Percentiles rank a stretch among this genome's conserved stretches.
phyloP scores from a whole-genome alignment of 78 protist genomes.

The Dictyostelium capitatum region DNA sequence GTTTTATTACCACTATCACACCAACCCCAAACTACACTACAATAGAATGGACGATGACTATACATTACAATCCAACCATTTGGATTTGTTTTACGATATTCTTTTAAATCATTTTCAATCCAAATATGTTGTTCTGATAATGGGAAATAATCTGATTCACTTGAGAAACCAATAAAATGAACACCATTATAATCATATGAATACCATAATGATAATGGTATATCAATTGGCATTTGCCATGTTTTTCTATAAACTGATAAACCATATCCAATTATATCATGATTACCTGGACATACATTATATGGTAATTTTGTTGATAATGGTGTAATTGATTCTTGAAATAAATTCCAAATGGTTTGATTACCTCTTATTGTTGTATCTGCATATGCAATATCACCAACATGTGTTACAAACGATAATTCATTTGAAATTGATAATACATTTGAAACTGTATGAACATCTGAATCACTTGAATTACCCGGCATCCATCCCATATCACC shows the following conservation, averaged over 20 bases:
- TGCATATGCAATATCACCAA: conserved; percentile 78
- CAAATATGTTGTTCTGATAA: conserved; percentile 27
- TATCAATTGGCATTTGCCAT: conserved; percentile 27
- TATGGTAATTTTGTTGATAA: conserved; percentile 8
- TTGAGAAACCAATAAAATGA: conserved; percentile 48
- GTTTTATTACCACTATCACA: neutral
- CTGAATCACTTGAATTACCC: neutral
- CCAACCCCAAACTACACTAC: conserved; percentile 6
- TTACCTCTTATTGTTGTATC: conserved; percentile 47
- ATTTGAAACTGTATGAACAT: neutral
- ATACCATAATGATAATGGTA: conserved; percentile 6
- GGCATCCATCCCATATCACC: conserved; percentile 51
- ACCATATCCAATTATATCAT: conserved; percentile 36
- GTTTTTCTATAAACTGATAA: conserved; percentile 9
- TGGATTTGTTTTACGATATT: conserved; percentile 48
- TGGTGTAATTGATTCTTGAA: conserved; percentile 19
- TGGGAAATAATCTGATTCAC: conserved; percentile 30
- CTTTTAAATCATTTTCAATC: conserved; percentile 44
- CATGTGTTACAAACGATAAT: conserved; percentile 25
- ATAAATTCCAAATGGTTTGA: conserved; percentile 54
- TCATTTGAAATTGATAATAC: neutral
- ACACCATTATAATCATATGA: conserved; percentile 63
- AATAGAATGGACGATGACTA: conserved; percentile 59
- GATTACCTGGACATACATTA: conserved; percentile 57
- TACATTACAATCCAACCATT: conserved; percentile 44